phyloP scores from a whole-genome alignment of 1,284 basidiomycete genomes.

The Sparassis latifolia region DNA sequence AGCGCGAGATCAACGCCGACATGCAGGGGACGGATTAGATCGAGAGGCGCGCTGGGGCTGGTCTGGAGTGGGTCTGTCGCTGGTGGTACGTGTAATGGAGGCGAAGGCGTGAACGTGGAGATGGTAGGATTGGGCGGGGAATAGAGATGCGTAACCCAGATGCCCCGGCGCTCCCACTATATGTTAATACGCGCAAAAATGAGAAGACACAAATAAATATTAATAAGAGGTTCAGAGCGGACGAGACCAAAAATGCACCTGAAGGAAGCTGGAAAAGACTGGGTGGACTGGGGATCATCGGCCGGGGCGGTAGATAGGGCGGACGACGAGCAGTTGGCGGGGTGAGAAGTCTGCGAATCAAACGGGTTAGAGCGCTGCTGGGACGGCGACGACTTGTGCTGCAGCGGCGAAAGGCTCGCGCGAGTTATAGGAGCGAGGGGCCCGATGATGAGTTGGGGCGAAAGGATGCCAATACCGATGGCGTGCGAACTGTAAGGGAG shows the following conservation, averaged over 20 bases:
- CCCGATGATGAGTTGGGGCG: slow-evolving; percentile 20
- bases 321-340: too few species aligned
- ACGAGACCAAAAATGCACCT: slow-evolving; percentile 3
- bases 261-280: slow-evolving; percentile 4
- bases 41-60: not conserved
- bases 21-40: not conserved
- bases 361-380: slow-evolving; percentile 16
- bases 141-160: slow-evolving; percentile 17
- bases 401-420: slow-evolving; percentile 12
- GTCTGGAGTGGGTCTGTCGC: slow-evolving; percentile 7
- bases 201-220: too few species aligned
- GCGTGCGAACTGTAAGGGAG: slow-evolving; percentile 20
- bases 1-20: not conserved
- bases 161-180: slow-evolving; percentile 7
- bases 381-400: slow-evolving; percentile 16
- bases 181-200: not conserved
- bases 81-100: slow-evolving; percentile 12
- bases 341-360: slow-evolving; percentile 5
- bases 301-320: not conserved
- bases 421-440: slow-evolving; percentile 16
- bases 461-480: slow-evolving; percentile 22
- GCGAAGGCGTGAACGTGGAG: slow-evolving; percentile 18
- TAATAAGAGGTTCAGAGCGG: not conserved
- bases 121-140: slow-evolving; percentile 15
- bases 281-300: not conserved